phyloP scores from a whole-genome alignment of 495 filamentous ascomycete species.

The Halenospora varia region DNA sequence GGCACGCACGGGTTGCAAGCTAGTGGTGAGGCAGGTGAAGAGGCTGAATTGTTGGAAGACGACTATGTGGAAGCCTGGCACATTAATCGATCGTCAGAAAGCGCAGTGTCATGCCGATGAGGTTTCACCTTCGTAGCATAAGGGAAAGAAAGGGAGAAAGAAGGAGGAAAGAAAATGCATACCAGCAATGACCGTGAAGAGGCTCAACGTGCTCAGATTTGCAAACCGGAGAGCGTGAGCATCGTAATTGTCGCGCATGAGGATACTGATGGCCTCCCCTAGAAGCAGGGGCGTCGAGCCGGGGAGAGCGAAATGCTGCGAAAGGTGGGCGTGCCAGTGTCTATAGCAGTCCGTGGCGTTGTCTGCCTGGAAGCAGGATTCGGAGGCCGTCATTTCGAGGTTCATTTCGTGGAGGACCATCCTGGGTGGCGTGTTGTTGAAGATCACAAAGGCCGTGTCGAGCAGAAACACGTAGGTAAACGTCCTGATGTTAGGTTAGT shows the following conservation, averaged over 20 bases:
- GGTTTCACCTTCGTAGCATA: background rate
- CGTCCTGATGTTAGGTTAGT: slow-evolving; percentile 1
- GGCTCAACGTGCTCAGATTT: slow-evolving; percentile 1
- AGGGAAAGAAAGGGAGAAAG: background rate
- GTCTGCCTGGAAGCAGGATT: slow-evolving; percentile 31
- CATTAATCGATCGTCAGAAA: background rate
- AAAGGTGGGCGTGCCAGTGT: background rate
- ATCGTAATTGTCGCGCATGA: slow-evolving; percentile 3
- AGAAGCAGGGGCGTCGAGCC: background rate
- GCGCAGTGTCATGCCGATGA: background rate
- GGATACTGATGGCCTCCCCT: slow-evolving; percentile 2
- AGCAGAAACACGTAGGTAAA: slow-evolving; percentile 10
- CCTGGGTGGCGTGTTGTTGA: slow-evolving; percentile 21
- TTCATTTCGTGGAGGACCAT: slow-evolving; percentile 32
- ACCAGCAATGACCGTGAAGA: slow-evolving; percentile 3
- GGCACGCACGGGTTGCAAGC: background rate
- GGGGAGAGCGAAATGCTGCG: background rate
- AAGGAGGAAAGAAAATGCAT: background rate
- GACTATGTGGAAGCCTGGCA: slow-evolving; percentile 1
- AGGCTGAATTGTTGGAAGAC: slow-evolving; percentile 3
- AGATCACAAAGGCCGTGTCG: slow-evolving; percentile 12
- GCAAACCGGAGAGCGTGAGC: background rate
- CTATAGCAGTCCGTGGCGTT: background rate
- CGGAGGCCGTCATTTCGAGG: slow-evolving; percentile 27
- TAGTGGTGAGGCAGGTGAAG: background rate